Base-by-base conservation (phyloP, 2,329 filamentous ascomycete species). In the Monosporascus sp. region DNA sequence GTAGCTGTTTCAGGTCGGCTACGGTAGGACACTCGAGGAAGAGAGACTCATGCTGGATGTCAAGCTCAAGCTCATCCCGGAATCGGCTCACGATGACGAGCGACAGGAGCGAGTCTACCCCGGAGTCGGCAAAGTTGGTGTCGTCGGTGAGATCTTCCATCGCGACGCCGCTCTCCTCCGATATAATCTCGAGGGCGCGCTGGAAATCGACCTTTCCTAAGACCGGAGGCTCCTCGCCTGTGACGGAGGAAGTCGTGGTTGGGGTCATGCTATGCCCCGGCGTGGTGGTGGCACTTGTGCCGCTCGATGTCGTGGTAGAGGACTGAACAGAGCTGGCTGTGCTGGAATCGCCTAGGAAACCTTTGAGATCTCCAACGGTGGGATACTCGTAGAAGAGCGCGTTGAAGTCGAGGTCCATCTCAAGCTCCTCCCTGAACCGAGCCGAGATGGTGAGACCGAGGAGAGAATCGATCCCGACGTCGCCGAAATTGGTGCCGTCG, bases 391-490 rank as follows among this genome's bases (percentile, higher is more conserved):
- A 50, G 44, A 70, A 63, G 9, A 67, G 48, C 2, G 63, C 55
- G 11, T 58, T 57, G 47, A 58, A 60, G 44, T 61, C 55, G 20
- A 70, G 47, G 24, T 67, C 64, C 24, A 67, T 24, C 7, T 60
- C 63, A 7, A 72, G 57, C 50, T 70, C 62, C 43, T 70, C 66
- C 15, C 59, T 59, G 53, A 72, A 65, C 6, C 67, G 60, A 11
- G 59, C 63, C 0, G 62, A 56, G 37, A 72, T 67, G 2, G 63
- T 64, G 27, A 72, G 55, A 1, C 57, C 56, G 20, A 72, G 56
- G 6, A 73, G 62, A 7, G 65, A 69, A 52, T 72, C 70, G 20
- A 73, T 55, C 5, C 70, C 70, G 5, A 69, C 45, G 38, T 69
- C 65, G 1, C 52, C 59, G 47, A 72, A 70, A 14, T 47, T 44